phyloP scores from a whole-genome alignment of 1,139 yeast species.

The Spathaspora sp. region DNA sequence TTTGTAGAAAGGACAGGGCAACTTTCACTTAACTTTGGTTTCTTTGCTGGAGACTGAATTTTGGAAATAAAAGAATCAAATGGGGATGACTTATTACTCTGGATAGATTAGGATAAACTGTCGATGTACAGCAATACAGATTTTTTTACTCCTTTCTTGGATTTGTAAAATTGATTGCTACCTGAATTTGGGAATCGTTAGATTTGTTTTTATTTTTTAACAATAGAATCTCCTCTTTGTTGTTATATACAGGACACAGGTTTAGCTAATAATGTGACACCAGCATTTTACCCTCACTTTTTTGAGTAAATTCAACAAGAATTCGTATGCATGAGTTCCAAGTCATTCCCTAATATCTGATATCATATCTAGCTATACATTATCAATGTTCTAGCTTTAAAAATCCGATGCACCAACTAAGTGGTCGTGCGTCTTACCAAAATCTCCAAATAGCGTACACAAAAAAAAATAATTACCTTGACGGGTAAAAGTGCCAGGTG shows the following conservation, averaged over 20 bases:
- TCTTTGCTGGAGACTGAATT: conserved; percentile 15
- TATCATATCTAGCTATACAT: not conserved
- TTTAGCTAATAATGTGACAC: too few relatives aligned
- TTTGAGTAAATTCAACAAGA: not conserved
- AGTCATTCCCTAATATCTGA: too few relatives aligned
- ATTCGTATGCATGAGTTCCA: not conserved
- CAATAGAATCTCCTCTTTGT: not conserved
- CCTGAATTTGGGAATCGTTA: not conserved
- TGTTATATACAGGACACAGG: not conserved
- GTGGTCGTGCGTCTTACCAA: not conserved
- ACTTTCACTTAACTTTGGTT: conserved; percentile 9
- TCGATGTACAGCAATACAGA: not conserved
- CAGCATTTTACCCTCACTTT: too few relatives aligned
- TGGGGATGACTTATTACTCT: not conserved
- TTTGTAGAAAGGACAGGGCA: not conserved
- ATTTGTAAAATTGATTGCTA: not conserved
- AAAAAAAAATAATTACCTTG: not conserved
- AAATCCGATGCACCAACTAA: not conserved
- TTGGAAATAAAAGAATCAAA: conserved; percentile 8
- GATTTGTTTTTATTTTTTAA: not conserved
- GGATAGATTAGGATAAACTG: not conserved
- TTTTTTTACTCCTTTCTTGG: not conserved
- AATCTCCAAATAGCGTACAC: not conserved
- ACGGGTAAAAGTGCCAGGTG: not conserved
- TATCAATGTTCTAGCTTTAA: too few relatives aligned